Conservation (phyloP, 345 rosid species). For the Pseudoturritis turrita region DNA sequence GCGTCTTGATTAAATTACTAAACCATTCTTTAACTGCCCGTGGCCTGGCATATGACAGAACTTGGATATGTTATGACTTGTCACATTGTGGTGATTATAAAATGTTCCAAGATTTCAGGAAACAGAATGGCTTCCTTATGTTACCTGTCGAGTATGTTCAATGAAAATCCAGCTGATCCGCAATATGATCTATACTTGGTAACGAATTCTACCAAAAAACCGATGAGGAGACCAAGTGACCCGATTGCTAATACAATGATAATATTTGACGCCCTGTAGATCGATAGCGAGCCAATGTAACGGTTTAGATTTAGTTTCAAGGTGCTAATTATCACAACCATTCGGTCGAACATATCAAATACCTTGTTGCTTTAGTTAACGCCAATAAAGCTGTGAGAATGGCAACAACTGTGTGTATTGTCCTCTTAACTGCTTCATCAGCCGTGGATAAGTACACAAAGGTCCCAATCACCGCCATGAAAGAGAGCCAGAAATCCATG, state of each 20-base stretch:
- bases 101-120: not conserved
- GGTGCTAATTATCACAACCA: not conserved
- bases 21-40: constrained; percentile 45
- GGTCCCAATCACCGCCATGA: constrained; percentile 95
- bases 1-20: constrained; percentile 46
- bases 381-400: constrained; percentile 92
- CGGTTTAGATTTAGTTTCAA: not conserved
- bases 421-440: constrained; percentile 68
- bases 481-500: constrained; percentile 99
- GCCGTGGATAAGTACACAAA: constrained; percentile 72
- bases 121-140: constrained; percentile 11
- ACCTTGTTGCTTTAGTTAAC: constrained; percentile 94
- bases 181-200: constrained; percentile 57
- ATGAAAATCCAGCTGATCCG: constrained; percentile 40
- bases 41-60: constrained; percentile 39
- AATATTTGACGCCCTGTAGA: constrained; percentile 71
- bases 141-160: constrained; percentile 52
- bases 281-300: not conserved
- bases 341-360: constrained; percentile 9
- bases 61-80: not conserved
- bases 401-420: constrained; percentile 75
- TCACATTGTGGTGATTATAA: not conserved
- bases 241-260: constrained; percentile 86
- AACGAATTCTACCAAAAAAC: constrained; percentile 67
- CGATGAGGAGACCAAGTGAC: constrained; percentile 64